A percentile compares a stretch with the other conserved stretches of the same genome.
These are phyloP conservation scores for Blastobotrys raffinosifermentans DNA, from an alignment of 1,139 yeast genomes.

Conservation along the genomic window DNA sequence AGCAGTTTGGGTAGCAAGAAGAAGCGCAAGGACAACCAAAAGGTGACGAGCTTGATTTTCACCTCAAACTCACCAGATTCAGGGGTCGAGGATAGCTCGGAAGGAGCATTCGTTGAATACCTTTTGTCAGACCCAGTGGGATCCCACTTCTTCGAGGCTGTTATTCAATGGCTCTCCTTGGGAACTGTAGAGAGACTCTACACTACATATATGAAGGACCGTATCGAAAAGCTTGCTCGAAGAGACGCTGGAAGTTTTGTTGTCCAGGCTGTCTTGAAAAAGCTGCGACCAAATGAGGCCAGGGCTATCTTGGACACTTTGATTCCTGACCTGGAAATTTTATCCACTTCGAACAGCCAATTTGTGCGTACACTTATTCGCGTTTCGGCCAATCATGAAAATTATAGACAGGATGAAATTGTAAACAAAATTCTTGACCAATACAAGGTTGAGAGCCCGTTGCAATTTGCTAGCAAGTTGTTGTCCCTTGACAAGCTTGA, in stretches of 20 bases:
- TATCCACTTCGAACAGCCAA: slow-evolving; percentile 58
- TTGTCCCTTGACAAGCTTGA: slow-evolving; percentile 77
- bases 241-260: slow-evolving; percentile 82
- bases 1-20: slow-evolving; percentile 15
- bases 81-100: slow-evolving; percentile 52
- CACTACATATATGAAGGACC: slow-evolving; percentile 62
- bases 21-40: slow-evolving; percentile 13
- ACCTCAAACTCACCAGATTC: slow-evolving; percentile 20
- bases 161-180: slow-evolving; percentile 55
- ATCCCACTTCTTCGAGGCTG: slow-evolving; percentile 77
- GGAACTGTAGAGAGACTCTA: slow-evolving; percentile 68
- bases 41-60: slow-evolving; percentile 30
- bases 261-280: slow-evolving; percentile 58
- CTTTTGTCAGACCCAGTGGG: slow-evolving; percentile 84
- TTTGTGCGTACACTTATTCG: slow-evolving; percentile 64
- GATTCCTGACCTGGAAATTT: slow-evolving; percentile 58
- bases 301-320: slow-evolving; percentile 60
- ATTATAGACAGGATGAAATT: slow-evolving; percentile 62
- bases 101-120: slow-evolving; percentile 79
- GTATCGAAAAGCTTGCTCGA: slow-evolving; percentile 64
- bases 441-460: slow-evolving; percentile 54
- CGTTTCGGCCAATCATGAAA: slow-evolving; percentile 51
- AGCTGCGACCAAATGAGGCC: slow-evolving; percentile 54
- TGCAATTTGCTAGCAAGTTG: slow-evolving; percentile 62
- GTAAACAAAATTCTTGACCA: slow-evolving; percentile 54